Evolutionary conservation across 805 yeast species (phyloP).

Genomic region (Saccharomycopsis malanga): DNA sequence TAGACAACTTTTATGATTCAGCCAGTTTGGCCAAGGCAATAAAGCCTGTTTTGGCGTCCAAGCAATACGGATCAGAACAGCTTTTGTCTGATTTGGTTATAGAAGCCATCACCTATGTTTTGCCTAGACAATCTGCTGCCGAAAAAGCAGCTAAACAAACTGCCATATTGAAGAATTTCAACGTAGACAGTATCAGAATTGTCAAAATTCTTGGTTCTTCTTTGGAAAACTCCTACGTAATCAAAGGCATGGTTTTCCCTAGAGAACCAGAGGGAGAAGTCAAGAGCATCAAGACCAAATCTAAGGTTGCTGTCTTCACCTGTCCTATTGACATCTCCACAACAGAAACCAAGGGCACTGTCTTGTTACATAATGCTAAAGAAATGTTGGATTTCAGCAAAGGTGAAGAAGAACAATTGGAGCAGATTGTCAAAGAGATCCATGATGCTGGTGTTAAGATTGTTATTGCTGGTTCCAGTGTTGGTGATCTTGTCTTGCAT

Average conservation of each 20-base stretch:
- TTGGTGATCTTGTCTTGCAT: constrained; percentile 91
- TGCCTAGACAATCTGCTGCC: constrained; percentile 55
- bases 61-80: constrained; percentile 87
- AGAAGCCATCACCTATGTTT: constrained; percentile 73
- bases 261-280: constrained; percentile 93
- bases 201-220: constrained; percentile 95
- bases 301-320: constrained; percentile 88
- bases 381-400: constrained; percentile 94
- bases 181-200: constrained; percentile 89
- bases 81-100: constrained; percentile 68
- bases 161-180: constrained; percentile 41
- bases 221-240: constrained; percentile 63
- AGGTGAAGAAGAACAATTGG: constrained; percentile 94
- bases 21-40: constrained; percentile 63
- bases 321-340: constrained; percentile 92
- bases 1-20: constrained; percentile 49
- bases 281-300: constrained; percentile 50
- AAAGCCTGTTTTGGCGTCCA: constrained; percentile 84
- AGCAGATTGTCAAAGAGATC: constrained; percentile 74
- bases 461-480: constrained; percentile 87
- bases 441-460: constrained; percentile 80
- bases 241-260: constrained; percentile 97
- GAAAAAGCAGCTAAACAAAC: constrained; percentile 11
- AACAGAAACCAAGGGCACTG: constrained; percentile 98
- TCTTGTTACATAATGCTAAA: constrained; percentile 87